Percentiles rank a stretch among this genome's conserved stretches.
Evolutionary conservation across 352 stramenopile species (phyloP).

Genomic region (Achlya hypogyna): DNA sequence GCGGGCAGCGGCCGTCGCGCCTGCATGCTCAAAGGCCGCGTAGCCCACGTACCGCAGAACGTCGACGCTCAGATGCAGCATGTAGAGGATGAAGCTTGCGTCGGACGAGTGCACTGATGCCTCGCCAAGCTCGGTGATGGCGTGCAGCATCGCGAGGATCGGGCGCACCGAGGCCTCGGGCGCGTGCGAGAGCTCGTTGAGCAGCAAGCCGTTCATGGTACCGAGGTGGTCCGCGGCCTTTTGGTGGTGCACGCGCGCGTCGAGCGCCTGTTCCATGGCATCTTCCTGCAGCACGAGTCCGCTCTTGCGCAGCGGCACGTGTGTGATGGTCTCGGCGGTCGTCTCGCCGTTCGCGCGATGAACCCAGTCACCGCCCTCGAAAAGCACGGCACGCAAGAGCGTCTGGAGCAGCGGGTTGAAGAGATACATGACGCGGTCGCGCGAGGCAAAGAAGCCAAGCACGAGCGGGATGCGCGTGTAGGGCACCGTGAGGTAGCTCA

Average conservation of each 20-base stretch:
- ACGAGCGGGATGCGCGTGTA: conserved; percentile 98
- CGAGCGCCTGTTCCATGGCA: conserved; percentile 57
- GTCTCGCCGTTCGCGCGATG: conserved; percentile 42
- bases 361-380: conserved; percentile 84
- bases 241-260: conserved; percentile 65
- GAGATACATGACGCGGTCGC: conserved; percentile 83
- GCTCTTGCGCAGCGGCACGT: conserved; percentile 76
- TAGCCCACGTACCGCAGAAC: conserved; percentile 73
- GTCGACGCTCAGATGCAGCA: conserved; percentile 78
- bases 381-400: conserved; percentile 81
- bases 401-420: conserved; percentile 77
- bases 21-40: conserved; percentile 37
- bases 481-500: conserved; percentile 98
- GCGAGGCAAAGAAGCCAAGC: conserved; percentile 94
- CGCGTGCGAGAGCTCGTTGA: conserved; percentile 97
- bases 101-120: conserved; percentile 75
- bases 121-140: conserved; percentile 70
- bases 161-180: conserved; percentile 79
- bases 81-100: conserved; percentile 80
- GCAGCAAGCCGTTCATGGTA: conserved; percentile 93
- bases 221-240: conserved; percentile 85
- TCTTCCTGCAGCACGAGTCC: conserved; percentile 72
- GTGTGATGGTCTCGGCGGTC: conserved; percentile 61
- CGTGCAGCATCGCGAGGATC: conserved; percentile 73
- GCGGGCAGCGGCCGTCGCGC: conserved; percentile 14